phyloP scores from a whole-genome alignment of 2,329 filamentous ascomycete genomes.

The Didymella arachidicola region DNA sequence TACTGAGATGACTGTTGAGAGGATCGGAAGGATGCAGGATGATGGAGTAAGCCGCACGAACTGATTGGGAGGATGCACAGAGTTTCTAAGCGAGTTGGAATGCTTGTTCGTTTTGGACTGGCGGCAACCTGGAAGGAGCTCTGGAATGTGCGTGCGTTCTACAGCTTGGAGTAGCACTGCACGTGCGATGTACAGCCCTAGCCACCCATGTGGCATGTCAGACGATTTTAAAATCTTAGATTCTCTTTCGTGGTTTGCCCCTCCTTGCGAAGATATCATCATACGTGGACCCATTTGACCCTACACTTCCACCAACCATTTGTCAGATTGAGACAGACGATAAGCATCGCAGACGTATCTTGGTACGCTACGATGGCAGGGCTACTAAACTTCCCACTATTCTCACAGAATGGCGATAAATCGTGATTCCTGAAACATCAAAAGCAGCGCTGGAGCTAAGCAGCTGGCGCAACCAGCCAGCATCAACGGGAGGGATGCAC shows the following conservation, averaged over 20 bases:
- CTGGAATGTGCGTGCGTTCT: slow-evolving; percentile 16
- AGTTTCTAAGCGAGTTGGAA: slow-evolving; percentile 16
- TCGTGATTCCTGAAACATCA: slow-evolving; percentile 14
- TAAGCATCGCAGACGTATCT: background rate
- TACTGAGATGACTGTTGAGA: slow-evolving; percentile 12
- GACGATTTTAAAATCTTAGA: slow-evolving; percentile 7
- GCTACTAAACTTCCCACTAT: background rate
- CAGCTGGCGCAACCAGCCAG: slow-evolving; percentile 17
- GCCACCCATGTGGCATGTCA: slow-evolving; percentile 1
- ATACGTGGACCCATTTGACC: background rate
- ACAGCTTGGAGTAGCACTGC: slow-evolving; percentile 16
- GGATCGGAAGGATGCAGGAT: slow-evolving; percentile 14
- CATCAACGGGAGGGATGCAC: slow-evolving; percentile 15
- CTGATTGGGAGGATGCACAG: slow-evolving; percentile 11
- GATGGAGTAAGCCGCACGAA: slow-evolving; percentile 3
- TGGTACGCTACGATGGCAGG: background rate
- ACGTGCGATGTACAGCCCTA: slow-evolving; percentile 5
- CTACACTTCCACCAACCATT: slow-evolving; percentile 1
- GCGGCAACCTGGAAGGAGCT: slow-evolving; percentile 8
- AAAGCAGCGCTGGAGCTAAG: slow-evolving; percentile 20
- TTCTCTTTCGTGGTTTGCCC: background rate
- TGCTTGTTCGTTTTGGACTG: slow-evolving; percentile 19
- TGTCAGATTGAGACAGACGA: background rate
- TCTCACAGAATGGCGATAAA: slow-evolving; percentile 1
- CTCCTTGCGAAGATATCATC: background rate